Conservation (phyloP, 1,284 basidiomycete genomes). For the Thecaphora thlaspeos region DNA sequence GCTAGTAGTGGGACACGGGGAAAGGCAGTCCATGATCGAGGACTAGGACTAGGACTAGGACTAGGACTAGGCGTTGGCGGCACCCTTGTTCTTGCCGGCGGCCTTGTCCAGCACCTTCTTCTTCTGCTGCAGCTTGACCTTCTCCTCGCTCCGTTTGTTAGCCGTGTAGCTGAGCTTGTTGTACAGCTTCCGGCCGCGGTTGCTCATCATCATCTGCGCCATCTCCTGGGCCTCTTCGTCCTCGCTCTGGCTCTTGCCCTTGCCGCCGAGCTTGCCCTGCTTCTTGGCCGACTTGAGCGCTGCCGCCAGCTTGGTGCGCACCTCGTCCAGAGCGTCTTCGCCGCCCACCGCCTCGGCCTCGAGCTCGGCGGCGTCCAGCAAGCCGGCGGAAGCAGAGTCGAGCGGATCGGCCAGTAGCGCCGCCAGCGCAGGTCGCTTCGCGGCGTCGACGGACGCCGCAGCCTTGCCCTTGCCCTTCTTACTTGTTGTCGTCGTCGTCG, state of each 20-base stretch:
- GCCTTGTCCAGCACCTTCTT: constrained; percentile 43
- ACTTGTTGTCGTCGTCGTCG: not conserved
- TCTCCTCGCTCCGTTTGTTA: constrained; percentile 74
- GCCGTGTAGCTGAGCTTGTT: constrained; percentile 90
- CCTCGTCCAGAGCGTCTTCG: constrained; percentile 76
- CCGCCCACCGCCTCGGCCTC: constrained; percentile 87
- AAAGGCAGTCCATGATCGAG: too few species aligned
- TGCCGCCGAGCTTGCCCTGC: constrained; percentile 26
- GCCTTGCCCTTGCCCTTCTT: not conserved
- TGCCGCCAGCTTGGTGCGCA: constrained; percentile 59
- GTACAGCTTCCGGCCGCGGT: constrained; percentile 92
- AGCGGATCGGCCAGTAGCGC: constrained; percentile 65
- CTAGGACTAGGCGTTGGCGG: too few species aligned
- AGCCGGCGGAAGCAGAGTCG: constrained; percentile 66
- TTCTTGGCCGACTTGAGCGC: constrained; percentile 48
- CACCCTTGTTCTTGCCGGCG: not conserved
- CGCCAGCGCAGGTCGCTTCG: constrained; percentile 29
- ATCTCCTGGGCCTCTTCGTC: constrained; percentile 67
- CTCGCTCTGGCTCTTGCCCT: constrained; percentile 61
- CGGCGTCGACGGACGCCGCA: constrained; percentile 3
- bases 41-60: too few species aligned
- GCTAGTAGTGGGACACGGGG: too few species aligned
- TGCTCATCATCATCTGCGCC: constrained; percentile 98
- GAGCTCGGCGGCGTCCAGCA: constrained; percentile 83
- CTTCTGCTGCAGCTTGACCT: constrained; percentile 43